Evolutionary conservation across 2,329 filamentous ascomycete species (phyloP).

Genomic region (Fusarium vanettenii): DNA sequence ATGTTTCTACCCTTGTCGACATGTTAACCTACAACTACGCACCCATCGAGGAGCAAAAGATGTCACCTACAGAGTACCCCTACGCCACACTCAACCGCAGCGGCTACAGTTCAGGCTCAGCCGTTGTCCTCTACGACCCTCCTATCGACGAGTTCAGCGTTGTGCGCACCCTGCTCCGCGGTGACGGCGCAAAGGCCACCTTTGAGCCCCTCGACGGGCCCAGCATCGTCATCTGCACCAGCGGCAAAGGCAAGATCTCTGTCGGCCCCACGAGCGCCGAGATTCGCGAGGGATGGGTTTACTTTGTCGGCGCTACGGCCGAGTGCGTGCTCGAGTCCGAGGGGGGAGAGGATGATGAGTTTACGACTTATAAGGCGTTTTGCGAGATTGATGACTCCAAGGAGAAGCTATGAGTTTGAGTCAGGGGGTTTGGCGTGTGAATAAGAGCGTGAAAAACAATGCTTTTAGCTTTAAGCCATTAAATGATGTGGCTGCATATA

Average conservation of each 20-base stretch:
- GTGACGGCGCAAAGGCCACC: constrained; percentile 80
- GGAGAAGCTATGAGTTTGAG: constrained; percentile 36
- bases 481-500: background rate
- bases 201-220: constrained; percentile 90
- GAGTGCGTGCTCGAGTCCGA: constrained; percentile 82
- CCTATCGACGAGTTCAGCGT: constrained; percentile 98
- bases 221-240: constrained; percentile 92
- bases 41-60: constrained; percentile 94
- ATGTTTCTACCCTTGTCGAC: constrained; percentile 85
- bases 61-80: constrained; percentile 85
- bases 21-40: constrained; percentile 98
- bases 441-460: constrained; percentile 4
- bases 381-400: constrained; percentile 77
- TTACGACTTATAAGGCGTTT: constrained; percentile 93
- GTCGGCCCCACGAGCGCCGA: constrained; percentile 86
- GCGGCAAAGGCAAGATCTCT: constrained; percentile 83
- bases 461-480: background rate
- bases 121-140: constrained; percentile 85
- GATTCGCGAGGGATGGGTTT: constrained; percentile 79
- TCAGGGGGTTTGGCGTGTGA: background rate
- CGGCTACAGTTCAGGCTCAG: constrained; percentile 82
- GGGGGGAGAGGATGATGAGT: constrained; percentile 70
- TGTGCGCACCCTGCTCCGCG: constrained; percentile 80
- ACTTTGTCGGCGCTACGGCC: constrained; percentile 89
- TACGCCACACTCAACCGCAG: constrained; percentile 85